Conservation (phyloP, 257 asterid species). For the Henckelia pumila region DNA sequence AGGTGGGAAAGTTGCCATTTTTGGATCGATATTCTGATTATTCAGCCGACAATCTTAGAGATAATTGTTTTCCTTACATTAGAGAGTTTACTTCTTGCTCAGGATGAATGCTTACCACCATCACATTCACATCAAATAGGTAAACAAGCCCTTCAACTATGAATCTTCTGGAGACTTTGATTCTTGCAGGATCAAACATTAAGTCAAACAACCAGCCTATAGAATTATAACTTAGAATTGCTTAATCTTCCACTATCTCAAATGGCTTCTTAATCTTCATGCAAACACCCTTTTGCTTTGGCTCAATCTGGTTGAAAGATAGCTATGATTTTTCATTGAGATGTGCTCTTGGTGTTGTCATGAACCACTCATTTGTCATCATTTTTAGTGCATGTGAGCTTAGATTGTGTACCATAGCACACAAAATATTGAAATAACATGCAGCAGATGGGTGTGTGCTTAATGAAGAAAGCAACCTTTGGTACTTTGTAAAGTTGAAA, state of each 20-base stretch:
- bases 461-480: conserved; percentile 22
- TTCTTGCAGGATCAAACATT: neutral
- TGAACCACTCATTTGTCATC: neutral
- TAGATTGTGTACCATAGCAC: conserved; percentile 3
- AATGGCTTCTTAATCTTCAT: conserved; percentile 6
- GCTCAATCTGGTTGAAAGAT: conserved; percentile 1
- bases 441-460: conserved; percentile 21
- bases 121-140: neutral
- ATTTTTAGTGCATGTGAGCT: conserved; percentile 13
- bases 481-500: conserved; percentile 17
- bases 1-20: too few species aligned
- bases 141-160: neutral
- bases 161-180: neutral
- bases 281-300: neutral
- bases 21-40: neutral
- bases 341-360: conserved; percentile 16
- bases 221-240: neutral
- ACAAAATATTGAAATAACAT: conserved; percentile 19
- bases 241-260: neutral
- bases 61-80: neutral
- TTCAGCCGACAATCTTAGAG: neutral
- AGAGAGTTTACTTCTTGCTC: neutral
- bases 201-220: neutral
- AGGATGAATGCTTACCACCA: neutral
- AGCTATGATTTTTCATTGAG: conserved; percentile 11